Evolutionary conservation across 805 yeast genomes (phyloP).

Genomic region (Ogataea ramenticola): DNA sequence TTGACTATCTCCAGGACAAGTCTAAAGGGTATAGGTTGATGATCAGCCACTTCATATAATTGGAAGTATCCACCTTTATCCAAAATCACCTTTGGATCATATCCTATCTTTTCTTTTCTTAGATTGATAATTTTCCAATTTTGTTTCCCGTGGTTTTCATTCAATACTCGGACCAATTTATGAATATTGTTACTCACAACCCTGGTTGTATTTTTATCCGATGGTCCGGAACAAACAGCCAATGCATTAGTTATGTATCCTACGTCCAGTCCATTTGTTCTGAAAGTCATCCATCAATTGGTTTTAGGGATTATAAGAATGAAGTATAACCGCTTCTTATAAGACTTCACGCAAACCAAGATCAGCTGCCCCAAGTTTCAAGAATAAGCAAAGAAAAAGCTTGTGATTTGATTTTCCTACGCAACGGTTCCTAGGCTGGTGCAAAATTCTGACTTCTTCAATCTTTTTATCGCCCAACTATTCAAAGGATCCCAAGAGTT

Average conservation of each 20-base stretch:
- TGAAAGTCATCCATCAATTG: not conserved
- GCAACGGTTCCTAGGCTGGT: no score
- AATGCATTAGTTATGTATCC: conserved; percentile 58
- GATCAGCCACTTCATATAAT: conserved; percentile 65
- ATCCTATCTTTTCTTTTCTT: conserved; percentile 46
- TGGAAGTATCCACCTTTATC: conserved; percentile 31
- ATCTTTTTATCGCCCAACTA: no score
- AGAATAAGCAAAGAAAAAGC: no score
- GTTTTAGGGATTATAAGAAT: no score
- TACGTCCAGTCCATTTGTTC: conserved; percentile 38
- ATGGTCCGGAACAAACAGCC: conserved; percentile 75
- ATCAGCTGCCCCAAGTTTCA: no score
- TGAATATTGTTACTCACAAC: conserved; percentile 45
- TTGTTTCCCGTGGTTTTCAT: conserved; percentile 33
- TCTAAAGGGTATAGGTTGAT: conserved; percentile 61
- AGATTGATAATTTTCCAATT: conserved; percentile 75
- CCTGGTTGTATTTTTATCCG: conserved; percentile 32
- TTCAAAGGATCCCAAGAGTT: no score
- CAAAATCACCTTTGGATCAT: conserved; percentile 22
- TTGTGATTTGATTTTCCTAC: no score
- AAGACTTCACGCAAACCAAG: no score
- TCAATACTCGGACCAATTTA: conserved; percentile 43
- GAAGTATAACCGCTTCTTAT: no score
- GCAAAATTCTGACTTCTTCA: no score
- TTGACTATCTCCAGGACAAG: conserved; percentile 37